Evolutionary conservation across 2,329 filamentous ascomycete genomes (phyloP).

Genomic region (Colletotrichum gloeosporioides): DNA sequence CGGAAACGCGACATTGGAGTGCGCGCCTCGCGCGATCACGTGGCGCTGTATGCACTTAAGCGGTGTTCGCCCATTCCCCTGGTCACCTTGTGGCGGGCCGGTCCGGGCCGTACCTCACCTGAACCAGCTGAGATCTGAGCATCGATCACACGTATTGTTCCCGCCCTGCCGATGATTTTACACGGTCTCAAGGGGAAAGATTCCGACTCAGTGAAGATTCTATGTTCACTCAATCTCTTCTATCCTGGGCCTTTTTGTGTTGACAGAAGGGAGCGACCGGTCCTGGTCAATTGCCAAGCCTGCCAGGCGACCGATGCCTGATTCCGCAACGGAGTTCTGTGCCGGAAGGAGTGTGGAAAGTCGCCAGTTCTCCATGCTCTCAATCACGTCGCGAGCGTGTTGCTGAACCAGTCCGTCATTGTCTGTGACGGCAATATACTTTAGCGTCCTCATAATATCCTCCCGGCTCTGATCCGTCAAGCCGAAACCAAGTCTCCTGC

Average conservation of each 20-base stretch:
- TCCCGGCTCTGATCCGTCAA: constrained; percentile 60
- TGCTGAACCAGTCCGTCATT: constrained; percentile 71
- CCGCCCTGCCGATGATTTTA: background rate
- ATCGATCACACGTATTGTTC: background rate
- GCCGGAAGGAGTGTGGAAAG: constrained; percentile 54
- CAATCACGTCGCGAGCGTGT: constrained; percentile 70
- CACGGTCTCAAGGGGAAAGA: background rate
- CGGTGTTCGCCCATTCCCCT: background rate
- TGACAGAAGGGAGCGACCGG: constrained; percentile 6
- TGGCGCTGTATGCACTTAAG: background rate
- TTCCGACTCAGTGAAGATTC: background rate
- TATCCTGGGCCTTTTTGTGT: constrained; percentile 44
- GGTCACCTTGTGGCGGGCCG: background rate
- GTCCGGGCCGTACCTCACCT: background rate
- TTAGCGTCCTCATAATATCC: constrained; percentile 66
- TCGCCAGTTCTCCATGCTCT: constrained; percentile 69
- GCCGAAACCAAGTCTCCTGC: constrained; percentile 56
- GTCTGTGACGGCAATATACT: constrained; percentile 70
- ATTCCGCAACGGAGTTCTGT: background rate
- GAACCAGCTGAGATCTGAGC: background rate
- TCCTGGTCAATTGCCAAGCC: constrained; percentile 6
- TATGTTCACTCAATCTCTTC: constrained; percentile 63
- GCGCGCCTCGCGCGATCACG: background rate
- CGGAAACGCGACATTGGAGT: background rate
- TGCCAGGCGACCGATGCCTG: constrained; percentile 3